Base-by-base conservation (phyloP, 2,329 filamentous ascomycete species). In the Diaporthe batatas region DNA sequence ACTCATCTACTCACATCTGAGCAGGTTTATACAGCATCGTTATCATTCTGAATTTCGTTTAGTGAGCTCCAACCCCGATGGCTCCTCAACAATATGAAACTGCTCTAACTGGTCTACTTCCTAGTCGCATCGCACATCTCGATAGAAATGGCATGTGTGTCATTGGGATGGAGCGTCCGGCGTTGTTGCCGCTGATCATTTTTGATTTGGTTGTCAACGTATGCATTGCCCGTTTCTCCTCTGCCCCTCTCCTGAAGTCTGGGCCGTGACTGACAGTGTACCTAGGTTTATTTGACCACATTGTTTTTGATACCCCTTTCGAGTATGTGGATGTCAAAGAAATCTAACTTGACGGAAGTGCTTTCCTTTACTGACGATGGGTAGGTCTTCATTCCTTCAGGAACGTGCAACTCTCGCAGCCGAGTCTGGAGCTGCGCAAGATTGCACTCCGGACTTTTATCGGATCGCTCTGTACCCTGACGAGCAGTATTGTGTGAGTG, bases 261-360 rank as follows among this genome's bases (percentile, higher is more conserved):
- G 2, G 25, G 25, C 16, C 2, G 12, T 12, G 12, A 53, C 74
- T 75, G 59, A 71, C 58, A 16, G 7, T 16, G 2, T 39, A 6
- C 23, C 16, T 55, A 86, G 84, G 75, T 91, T 25, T 92, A 91
- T 75, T 82, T 92, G 0, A 92, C 90, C 1, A 82, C 87, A 5
- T 82, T 92, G n/a, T 92, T 92, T 78, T 81, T 92, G 2, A 82
- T 88, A n/a, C 90, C 90, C 3, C 78, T 92, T 1, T 86, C 85
- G 73, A 83, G 88, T 90, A 81, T 77, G 84, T 75, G 10, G 1
- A 6, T 23, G 6, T 16, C 18, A 8, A n/a, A 16, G 14, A 2
- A 10, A 18, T 10, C 5, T 16, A 25, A 16, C n/a, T 14, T 8
- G 11, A 3, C 8, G 12, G 32, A 34, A 42, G 3, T n/a, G 1